Evolutionary conservation across 1,284 basidiomycete genomes (phyloP).

Genomic region (Cutaneotrichosporon sp.): DNA sequence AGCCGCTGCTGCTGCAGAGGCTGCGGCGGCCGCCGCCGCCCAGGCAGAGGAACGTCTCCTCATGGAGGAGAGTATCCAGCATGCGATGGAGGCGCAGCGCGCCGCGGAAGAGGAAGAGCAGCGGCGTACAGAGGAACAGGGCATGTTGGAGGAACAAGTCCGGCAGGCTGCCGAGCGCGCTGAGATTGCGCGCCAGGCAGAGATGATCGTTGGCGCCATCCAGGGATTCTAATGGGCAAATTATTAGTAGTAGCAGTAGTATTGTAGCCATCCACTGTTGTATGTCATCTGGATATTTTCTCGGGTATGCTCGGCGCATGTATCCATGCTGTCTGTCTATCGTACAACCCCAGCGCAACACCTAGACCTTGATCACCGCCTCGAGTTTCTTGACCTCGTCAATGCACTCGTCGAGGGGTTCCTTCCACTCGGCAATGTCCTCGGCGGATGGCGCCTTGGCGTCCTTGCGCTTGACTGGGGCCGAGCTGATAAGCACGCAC

Average conservation of each 20-base stretch:
- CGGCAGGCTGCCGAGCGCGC: constrained; percentile 36
- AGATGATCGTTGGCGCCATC: constrained; percentile 38
- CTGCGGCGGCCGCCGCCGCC: constrained; percentile 27
- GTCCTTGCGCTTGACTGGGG: constrained; percentile 49
- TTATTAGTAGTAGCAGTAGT: neutral
- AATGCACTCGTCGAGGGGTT: constrained; percentile 65
- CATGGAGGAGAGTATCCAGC: constrained; percentile 39
- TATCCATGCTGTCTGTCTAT: constrained; percentile 8
- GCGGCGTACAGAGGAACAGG: constrained; percentile 29
- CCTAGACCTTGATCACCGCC: constrained; percentile 11
- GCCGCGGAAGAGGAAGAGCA: constrained; percentile 37
- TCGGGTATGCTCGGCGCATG: neutral
- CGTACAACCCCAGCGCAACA: constrained; percentile 9
- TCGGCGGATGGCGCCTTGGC: constrained; percentile 53
- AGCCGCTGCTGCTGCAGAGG: constrained; percentile 26
- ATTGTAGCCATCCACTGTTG: neutral
- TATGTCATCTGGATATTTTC: neutral
- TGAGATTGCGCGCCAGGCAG: constrained; percentile 38
- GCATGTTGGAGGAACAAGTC: constrained; percentile 33
- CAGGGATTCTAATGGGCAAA: constrained; percentile 13
- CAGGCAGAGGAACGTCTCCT: constrained; percentile 39
- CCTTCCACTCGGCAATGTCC: constrained; percentile 58
- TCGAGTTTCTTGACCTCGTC: constrained; percentile 74
- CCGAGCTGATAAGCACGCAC: constrained; percentile 76
- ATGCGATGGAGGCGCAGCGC: constrained; percentile 39